phyloP scores from a whole-genome alignment of 176 grass and related monocot genomes.

The sorghum (Sorghum bicolor) region Sorghum_bicolor_NCBIv3 NC_012871.2:67520001-67520500 shows the following conservation, averaged over 20 bases:
- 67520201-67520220: constrained; percentile 28
- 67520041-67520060: background rate
- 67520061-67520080: constrained; percentile 8
- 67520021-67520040: background rate
- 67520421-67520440: constrained; percentile 33
- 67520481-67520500: constrained; percentile 26
- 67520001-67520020: constrained; percentile 11
- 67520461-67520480: constrained; percentile 52
- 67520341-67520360: constrained; percentile 27
- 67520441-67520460: background rate
- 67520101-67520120: constrained; percentile 15
- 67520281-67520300: background rate
- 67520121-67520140: constrained; percentile 18
- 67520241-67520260: constrained; percentile 24
- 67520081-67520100: constrained; percentile 23
- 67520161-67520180: constrained; percentile 19
- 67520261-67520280: background rate
- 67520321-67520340: constrained; percentile 2
- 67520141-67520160: constrained; percentile 34
- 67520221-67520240: constrained; percentile 44
- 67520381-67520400: constrained; percentile 46
- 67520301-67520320: background rate
- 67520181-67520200: constrained; percentile 2
- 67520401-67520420: constrained; percentile 28
- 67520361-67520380: constrained; percentile 27